Evolutionary conservation across 2,329 filamentous ascomycete genomes (phyloP).

Genomic region (Cordyceps pruinosa): DNA sequence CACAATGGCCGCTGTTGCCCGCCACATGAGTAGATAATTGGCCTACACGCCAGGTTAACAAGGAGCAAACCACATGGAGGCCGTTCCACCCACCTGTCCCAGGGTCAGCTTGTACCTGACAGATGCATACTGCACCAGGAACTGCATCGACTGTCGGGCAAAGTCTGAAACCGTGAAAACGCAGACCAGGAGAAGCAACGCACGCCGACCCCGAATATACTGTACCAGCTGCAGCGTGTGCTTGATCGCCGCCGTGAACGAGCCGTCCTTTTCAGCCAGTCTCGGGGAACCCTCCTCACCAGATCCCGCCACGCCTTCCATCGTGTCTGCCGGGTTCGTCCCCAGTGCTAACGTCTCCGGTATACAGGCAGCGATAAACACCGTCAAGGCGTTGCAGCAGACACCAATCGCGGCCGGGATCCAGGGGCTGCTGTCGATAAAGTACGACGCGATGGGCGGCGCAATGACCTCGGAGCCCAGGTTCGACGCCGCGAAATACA

Average conservation of each 20-base stretch:
- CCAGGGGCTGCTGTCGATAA: slow-evolving; percentile 10
- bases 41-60: neutral
- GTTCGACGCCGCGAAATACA: slow-evolving; percentile 82
- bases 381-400: neutral
- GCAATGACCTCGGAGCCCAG: slow-evolving; percentile 44
- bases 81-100: neutral
- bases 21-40: slow-evolving; percentile 7
- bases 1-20: slow-evolving; percentile 1
- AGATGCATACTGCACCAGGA: slow-evolving; percentile 6
- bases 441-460: slow-evolving; percentile 8
- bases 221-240: neutral
- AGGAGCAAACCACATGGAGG: neutral
- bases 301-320: too few species aligned
- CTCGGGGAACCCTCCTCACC: neutral
- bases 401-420: slow-evolving; percentile 4
- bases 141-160: slow-evolving; percentile 7
- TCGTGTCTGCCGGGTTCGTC: neutral
- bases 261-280: neutral
- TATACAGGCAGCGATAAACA: neutral
- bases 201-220: neutral
- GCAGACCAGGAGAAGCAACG: neutral
- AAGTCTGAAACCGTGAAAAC: slow-evolving; percentile 8
- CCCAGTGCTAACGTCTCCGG: neutral
- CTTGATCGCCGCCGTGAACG: neutral
- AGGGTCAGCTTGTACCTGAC: slow-evolving; percentile 1